Conservation (phyloP, 345 rosid genomes). For the Gossypioides kirkii region DNA sequence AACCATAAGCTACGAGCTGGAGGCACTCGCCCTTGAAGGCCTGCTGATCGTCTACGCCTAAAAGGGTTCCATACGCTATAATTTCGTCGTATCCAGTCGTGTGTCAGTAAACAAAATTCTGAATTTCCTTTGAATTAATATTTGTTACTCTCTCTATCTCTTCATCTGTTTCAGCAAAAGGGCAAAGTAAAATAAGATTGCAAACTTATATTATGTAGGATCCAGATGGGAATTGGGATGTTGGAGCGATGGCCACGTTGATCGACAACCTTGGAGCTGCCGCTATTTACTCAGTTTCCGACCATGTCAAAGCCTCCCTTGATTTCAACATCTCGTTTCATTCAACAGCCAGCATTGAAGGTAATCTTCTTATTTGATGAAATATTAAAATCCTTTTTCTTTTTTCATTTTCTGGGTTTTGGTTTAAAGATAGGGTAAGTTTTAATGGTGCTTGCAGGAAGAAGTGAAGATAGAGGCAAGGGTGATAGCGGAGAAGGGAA, state of each 20-base stretch:
- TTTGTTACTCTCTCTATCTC: neutral
- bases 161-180: neutral
- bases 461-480: conserved; percentile 58
- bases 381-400: neutral
- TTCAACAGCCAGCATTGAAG: conserved; percentile 47
- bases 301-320: conserved; percentile 29
- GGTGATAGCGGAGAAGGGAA: conserved; percentile 42
- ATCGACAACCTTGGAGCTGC: conserved; percentile 48
- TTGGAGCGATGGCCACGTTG: conserved; percentile 49
- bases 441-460: conserved; percentile 35
- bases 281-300: conserved; percentile 30
- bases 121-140: neutral
- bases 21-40: neutral
- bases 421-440: neutral
- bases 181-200: neutral
- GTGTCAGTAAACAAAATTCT: neutral
- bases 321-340: conserved; percentile 45
- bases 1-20: neutral
- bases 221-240: conserved; percentile 40
- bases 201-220: conserved; percentile 18
- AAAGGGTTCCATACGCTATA: neutral
- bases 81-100: neutral
- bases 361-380: conserved; percentile 6
- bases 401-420: neutral
- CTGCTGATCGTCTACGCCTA: neutral